Base-by-base conservation (phyloP, 2,329 filamentous ascomycete species). In the Orbilia oligospora region DNA sequence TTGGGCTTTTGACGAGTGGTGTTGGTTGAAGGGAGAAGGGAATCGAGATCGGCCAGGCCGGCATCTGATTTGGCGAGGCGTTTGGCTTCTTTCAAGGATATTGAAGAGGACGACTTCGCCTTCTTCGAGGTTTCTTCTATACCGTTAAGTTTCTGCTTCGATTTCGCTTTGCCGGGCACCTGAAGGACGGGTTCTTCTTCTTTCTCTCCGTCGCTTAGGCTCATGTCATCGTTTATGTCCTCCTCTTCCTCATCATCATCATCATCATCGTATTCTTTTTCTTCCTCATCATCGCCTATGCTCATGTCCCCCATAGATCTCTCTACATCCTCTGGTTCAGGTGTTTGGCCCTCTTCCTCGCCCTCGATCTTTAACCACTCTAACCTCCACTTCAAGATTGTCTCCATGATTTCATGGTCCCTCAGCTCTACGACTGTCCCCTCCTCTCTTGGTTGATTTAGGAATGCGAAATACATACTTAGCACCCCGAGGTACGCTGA, bases 331-430 rank as follows among this genome's bases (percentile, higher is more conserved):
- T 71, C 73, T 0, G 73, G 73, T n/a, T 66, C 58, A 5, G 73
- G 73, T 30, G 73, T 78, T 5, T 56, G 87, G 12, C 86, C 84
- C 1, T 88, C 84, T 71, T 88, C 87, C n/a, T 97, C 83, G 51
- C 88, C 86, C 84, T 93, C 91, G 33, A 93, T 90, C 80, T 88
- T 89, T 66, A 90, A 87, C 96, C 96, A 99, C 9, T 94, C 87
- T 73, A 91, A 88, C 72, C 94, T 90, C 84, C 92, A 95, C 83
- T 91, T 90, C 49, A 97, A 86, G 41, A 99, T 85, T 16, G 89
- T 92, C 76, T 92, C 90, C 93, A 99, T 98, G 77, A 99, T 89
- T 14, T 93, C 91, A 84, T 99, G 96, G 67, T 97, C 93, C 78
- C 93, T 91, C 49, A 99, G 86, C 81, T 97, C 91, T n/a, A 88